phyloP scores from a whole-genome alignment of 2,329 filamentous ascomycete genomes.

The Talaromyces sp. region DNA sequence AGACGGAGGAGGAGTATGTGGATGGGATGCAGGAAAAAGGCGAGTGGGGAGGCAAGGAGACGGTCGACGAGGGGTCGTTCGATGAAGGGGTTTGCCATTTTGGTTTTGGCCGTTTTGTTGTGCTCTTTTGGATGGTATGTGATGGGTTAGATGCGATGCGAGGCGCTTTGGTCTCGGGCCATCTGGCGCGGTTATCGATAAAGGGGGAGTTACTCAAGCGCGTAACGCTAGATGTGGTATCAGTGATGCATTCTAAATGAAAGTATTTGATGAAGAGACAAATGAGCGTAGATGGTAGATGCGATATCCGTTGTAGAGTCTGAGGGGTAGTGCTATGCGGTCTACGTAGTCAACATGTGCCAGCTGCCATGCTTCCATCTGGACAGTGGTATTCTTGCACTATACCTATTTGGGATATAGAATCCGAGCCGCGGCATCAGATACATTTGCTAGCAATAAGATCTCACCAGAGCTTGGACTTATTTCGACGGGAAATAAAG shows the following conservation, averaged over 20 bases:
- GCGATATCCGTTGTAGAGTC: not conserved
- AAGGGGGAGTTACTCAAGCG: not conserved
- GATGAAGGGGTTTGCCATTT: slow-evolving; percentile 47
- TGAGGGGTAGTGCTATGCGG: not conserved
- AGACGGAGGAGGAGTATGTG: slow-evolving; percentile 65
- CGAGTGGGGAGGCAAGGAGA: slow-evolving; percentile 66
- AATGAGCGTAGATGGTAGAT: not conserved
- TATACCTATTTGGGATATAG: not conserved
- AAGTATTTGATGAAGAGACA: not conserved
- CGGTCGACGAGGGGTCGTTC: slow-evolving; percentile 57
- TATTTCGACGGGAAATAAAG: too few species aligned
- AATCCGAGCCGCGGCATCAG: not conserved
- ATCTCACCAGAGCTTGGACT: not conserved
- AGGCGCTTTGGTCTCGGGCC: not conserved
- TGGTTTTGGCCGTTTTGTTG: not conserved
- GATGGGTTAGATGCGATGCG: not conserved
- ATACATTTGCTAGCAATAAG: not conserved
- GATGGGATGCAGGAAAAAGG: slow-evolving; percentile 58
- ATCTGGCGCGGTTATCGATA: not conserved
- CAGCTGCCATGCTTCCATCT: not conserved
- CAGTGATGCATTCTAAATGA: not conserved
- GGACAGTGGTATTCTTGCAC: not conserved
- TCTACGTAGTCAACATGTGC: not conserved
- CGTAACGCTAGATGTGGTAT: not conserved
- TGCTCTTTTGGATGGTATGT: not conserved